Evolutionary conservation across 805 yeast genomes (phyloP).

Genomic region (Suhomyces canberraensis): DNA sequence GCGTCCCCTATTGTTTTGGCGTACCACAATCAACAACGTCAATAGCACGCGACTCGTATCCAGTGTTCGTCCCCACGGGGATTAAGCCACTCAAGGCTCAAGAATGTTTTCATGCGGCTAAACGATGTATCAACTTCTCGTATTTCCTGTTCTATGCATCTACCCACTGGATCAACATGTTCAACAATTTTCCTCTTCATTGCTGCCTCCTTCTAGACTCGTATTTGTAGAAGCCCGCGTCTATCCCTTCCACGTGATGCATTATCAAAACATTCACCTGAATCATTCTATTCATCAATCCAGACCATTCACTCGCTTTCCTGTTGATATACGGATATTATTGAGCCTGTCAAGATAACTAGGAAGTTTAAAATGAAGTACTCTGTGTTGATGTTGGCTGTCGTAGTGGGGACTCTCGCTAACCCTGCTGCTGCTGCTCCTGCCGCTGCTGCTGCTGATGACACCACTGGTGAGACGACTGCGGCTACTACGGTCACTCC

Average conservation of each 20-base stretch:
- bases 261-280: not conserved
- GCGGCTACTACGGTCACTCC: constrained; percentile 16
- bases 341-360: too few species aligned
- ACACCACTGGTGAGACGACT: constrained; percentile 16
- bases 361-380: too few species aligned
- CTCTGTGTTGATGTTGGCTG: constrained; percentile 1
- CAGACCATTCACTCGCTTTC: not conserved
- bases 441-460: constrained; percentile 6
- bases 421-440: constrained; percentile 12
- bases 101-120: too few species aligned
- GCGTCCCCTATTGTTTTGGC: too few species aligned
- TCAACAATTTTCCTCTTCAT: too few species aligned
- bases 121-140: too few species aligned
- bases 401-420: constrained; percentile 3
- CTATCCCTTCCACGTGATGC: not conserved
- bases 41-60: not conserved
- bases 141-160: too few species aligned
- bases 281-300: not conserved
- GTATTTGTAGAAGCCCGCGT: not conserved
- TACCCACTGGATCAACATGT: too few species aligned
- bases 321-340: too few species aligned
- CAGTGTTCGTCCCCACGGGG: not conserved
- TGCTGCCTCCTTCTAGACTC: too few species aligned
- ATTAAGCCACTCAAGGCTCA: too few species aligned
- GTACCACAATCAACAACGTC: too few species aligned